Base-by-base conservation (phyloP, 306 rosid genomes). In the Spatholobus suberectus region DNA sequence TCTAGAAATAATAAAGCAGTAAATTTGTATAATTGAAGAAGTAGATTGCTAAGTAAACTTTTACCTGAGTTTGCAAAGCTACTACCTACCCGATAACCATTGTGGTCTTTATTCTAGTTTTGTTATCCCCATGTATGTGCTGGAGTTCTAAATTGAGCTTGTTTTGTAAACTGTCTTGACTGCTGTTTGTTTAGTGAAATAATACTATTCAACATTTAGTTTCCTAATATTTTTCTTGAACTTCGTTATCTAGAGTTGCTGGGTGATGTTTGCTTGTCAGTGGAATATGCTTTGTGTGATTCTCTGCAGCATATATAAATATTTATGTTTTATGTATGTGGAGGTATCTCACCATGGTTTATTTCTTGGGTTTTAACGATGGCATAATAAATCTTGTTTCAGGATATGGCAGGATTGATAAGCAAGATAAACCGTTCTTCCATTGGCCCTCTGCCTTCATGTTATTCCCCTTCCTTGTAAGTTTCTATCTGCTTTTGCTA, bases 351-450 rank as follows among this genome's bases (percentile, higher is more conserved):
- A 2, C 67, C 44, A 9, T 76, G 46, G 29, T 32, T 44, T 75
- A 41, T 68, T 66, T 82, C 55, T 78, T 49, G 51, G 15, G 29
- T 35, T 84, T 81, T 88, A 78, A 81, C 77, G 62, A 58, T 70
- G 58, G 29, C 67, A 37, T 67, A 32, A 34, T 55, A 75, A 80
- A 79, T 61, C 71, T 34, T 71, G 58, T 85, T 88, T 90, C 94
- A 96, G 99, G 99, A 96, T 84, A 96, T 96, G 99, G 99, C 98
- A 7, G 99, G 99, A 71, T 86, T 96, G 83, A 94, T 96, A 85
- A 96, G 97, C 95, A 96, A 95, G 94, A 89, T 95, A 46, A 95
- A 95, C 57, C 99, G 99, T 80, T 95, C 99, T 78, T 93, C 98
- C 41, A 92, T 95, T 46, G 99, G 98, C 47, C 98, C 99, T 70